Percentiles rank a stretch among this genome's conserved stretches.
These are phyloP conservation scores for Aspergillus nidulans DNA, from an alignment of 495 filamentous ascomycete species.

Conservation along the genomic window DNA sequence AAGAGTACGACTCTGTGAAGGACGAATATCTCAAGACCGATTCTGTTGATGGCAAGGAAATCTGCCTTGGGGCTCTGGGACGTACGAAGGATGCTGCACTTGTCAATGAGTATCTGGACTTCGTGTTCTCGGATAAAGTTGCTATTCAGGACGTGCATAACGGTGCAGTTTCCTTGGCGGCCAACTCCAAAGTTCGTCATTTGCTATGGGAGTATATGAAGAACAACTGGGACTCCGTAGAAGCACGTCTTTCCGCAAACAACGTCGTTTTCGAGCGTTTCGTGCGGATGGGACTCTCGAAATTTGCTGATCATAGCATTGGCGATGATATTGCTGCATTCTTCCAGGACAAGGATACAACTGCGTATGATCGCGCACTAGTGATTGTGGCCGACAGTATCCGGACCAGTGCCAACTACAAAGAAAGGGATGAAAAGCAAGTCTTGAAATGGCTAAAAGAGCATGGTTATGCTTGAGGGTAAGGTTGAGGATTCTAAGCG, in stretches of 20 bases:
- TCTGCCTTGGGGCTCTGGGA: slow-evolving; percentile 71
- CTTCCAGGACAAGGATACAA: slow-evolving; percentile 77
- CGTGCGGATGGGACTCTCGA: slow-evolving; percentile 67
- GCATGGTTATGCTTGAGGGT: slow-evolving; percentile 52
- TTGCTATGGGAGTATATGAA: slow-evolving; percentile 81
- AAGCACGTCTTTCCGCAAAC: slow-evolving; percentile 66
- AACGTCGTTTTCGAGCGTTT: slow-evolving; percentile 86
- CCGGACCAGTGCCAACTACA: slow-evolving; percentile 70
- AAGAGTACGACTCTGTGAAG: slow-evolving; percentile 70
- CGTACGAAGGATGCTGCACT: slow-evolving; percentile 65
- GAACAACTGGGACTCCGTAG: slow-evolving; percentile 67
- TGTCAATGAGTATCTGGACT: slow-evolving; percentile 65
- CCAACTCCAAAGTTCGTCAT: slow-evolving; percentile 63
- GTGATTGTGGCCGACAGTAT: slow-evolving; percentile 78
- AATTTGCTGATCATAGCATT: slow-evolving; percentile 67
- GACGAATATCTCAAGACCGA: slow-evolving; percentile 76
- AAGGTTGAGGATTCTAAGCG: background rate
- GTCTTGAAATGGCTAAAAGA: slow-evolving; percentile 68
- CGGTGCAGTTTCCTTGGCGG: slow-evolving; percentile 64
- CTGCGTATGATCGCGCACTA: slow-evolving; percentile 73
- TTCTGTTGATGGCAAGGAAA: slow-evolving; percentile 85
- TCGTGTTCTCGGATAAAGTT: slow-evolving; percentile 74
- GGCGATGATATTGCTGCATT: slow-evolving; percentile 75
- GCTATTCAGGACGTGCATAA: slow-evolving; percentile 81
- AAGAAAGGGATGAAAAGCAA: slow-evolving; percentile 61